phyloP scores from a whole-genome alignment of 768 basidiomycete genomes.

The Boletus sp. region DNA sequence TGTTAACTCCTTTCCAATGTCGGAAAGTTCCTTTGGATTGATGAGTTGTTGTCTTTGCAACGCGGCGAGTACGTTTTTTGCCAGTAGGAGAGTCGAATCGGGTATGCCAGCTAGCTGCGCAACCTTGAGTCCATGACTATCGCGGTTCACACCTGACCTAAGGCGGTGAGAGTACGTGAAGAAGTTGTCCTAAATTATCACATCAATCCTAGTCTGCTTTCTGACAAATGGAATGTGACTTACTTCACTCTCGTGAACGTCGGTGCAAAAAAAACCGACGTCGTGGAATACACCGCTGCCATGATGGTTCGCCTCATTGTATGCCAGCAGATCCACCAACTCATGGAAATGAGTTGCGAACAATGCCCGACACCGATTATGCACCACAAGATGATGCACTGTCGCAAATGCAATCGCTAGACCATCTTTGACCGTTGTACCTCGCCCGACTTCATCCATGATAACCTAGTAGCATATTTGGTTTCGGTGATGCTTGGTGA shows the following conservation, averaged over 20 bases:
- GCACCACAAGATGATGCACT: slow-evolving; percentile 71
- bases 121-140: slow-evolving; percentile 90
- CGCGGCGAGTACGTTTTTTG: slow-evolving; percentile 48
- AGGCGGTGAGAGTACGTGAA: slow-evolving; percentile 85
- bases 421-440: slow-evolving; percentile 90
- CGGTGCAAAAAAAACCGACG: slow-evolving; percentile 86
- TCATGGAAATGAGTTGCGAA: slow-evolving; percentile 99
- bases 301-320: slow-evolving; percentile 38
- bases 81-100: slow-evolving; percentile 52
- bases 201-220: neutral
- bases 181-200: slow-evolving; percentile 53
- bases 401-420: slow-evolving; percentile 92
- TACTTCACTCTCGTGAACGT: slow-evolving; percentile 76
- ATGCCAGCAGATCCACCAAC: slow-evolving; percentile 78
- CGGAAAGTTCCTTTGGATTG: slow-evolving; percentile 29
- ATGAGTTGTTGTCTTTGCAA: slow-evolving; percentile 30
- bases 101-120: slow-evolving; percentile 88
- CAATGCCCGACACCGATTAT: slow-evolving; percentile 75
- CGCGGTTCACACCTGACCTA: slow-evolving; percentile 77
- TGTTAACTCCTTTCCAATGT: slow-evolving; percentile 31
- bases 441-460: slow-evolving; percentile 99
- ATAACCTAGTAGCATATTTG: slow-evolving; percentile 62
- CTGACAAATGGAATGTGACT: slow-evolving; percentile 24
- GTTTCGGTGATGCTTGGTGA: neutral
- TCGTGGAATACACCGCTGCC: slow-evolving; percentile 50